Base-by-base conservation (phyloP, 2,329 filamentous ascomycete genomes). In the Claviceps quebecensis region DNA sequence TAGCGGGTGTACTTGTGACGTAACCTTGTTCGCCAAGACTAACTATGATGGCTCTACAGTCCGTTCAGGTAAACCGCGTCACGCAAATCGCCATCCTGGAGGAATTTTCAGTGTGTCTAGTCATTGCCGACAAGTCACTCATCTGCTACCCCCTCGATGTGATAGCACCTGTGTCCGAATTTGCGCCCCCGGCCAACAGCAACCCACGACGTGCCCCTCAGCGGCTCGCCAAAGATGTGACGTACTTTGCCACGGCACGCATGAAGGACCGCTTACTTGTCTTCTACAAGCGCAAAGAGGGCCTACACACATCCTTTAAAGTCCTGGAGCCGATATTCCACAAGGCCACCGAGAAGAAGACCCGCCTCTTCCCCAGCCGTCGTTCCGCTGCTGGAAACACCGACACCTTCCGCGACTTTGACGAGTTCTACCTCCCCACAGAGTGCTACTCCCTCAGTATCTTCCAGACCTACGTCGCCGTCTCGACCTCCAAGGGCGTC, bases 191-290 rank as follows among this genome's bases (percentile, higher is more conserved):
- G 7, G 69, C 72, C 14, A 79, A 80, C 57, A 87, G 95, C 63
- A 91, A 82, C 44, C 75, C 83, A 3, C 81, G 87, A 26, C 81
- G 86, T 56, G 88, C 93, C n/a, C 93, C 93, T 0, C 91, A 97
- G 64, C 88, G 91, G 60, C 76, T 98, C 37, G 86, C 84, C 56
- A 87, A 93, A 63, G 93, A 98, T 63, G 90, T 98, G 19, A 87
- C 90, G 14, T 98, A 97, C 74, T 98, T 98, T 65, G 87, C 89
- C 16, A 93, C 89, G 1, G 93, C 91, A 9, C 82, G 86, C 54
- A 96, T 98, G 90, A 98, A 98, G 73, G 93, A 98, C 55, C 81
- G 93, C 7, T 90, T 86, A 57, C 73, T 98, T 7, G 82, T 98
- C 29, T 91, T 98, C 66, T 98, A 97, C 77, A 97, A 97, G 71